Evolutionary conservation across 164 flowering plant species (phyloP), one percentile per base, ranked within the genome.

Genomic region (Aristolochia contorta): DNA sequence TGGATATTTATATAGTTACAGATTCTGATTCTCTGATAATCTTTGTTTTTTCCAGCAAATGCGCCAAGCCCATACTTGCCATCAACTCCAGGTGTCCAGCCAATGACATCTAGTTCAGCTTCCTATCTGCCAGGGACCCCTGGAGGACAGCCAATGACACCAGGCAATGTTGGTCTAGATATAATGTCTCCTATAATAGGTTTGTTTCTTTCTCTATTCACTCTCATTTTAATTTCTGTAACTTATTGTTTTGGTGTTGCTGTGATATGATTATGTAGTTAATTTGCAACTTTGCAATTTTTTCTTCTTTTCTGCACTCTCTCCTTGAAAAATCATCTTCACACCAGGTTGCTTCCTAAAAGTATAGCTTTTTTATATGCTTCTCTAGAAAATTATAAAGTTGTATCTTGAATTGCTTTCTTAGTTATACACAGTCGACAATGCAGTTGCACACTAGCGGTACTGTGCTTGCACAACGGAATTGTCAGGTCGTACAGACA

Each of bases 81-180:
- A 45, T 88, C 96, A 54, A 91, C 99, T 43, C 99, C 99, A 43
- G 99, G 90, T 60, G 91, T 90, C 22, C 99, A 86, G 69, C 93
- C 97, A 3, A 85, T 89, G 97, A 94, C 99, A 55, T 97, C 99
- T 56, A 80, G 82, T 67, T 84, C 97, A 5, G 80, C 84, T 41
- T 70, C 89, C 14, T 94, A 87, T 64, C 75, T 91, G 53, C 99
- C 99, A 66, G 96, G 96, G 25, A 94, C 99, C 46, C 99, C 99
- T 70, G 99, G 97, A 21, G 98, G 97, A 56, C 99, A 94, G 72
- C 99, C 97, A 32, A 94, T 94, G 99, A 94, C 99, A 16, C 99
- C 99, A 60, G 99, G 97, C 59, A 78, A 86, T 61, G 93, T 86
- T 71, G 99, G 95, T 57, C 76, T 89, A 56, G 99, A 94, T 80